Evolutionary conservation across 2,329 filamentous ascomycete genomes (phyloP), one percentile per base, ranked within the genome.

Genomic region (Talaromyces sp.): DNA sequence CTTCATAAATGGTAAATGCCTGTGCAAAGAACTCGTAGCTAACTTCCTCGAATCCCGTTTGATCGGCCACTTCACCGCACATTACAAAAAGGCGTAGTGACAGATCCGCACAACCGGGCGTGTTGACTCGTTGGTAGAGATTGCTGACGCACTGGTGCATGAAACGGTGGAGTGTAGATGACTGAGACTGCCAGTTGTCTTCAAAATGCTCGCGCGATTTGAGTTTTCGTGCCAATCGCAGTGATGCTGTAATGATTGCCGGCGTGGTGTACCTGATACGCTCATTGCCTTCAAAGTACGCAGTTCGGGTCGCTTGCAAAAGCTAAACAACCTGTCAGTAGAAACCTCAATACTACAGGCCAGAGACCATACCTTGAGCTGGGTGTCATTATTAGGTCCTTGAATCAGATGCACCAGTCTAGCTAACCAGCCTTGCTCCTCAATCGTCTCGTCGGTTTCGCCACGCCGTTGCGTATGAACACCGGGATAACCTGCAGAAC

Each of bases 21-120:
- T 99, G 94, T 0, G 94, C 94, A 68, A 97, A 97, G 79, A 95
- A 99, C 72, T 99, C 94, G 74, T 99, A 99, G 11, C 92, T 90
- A 48, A 96, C 91, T 77, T 99, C 94, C 73, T 99, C 93, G 67
- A 96, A 95, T 2, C 89, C 90, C 11, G 87, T 91, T 74, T 94
- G 88, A 68, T 97, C 92, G 11, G 94, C 92, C 32, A 95, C 89
- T 77, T 97, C 92, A 24, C 94, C 94, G 70, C 92, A 95, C 48
- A 90, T 87, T 67, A 94, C 88, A 73, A 97, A 99, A 17, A 97
- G 81, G 2, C 94, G 89, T 54, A 99, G 83, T 0, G 91, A 88
- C 21, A 99, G 84, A 72, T 99, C 94, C 0, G 93, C 91, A 12
- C 91, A 89, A 27, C 89, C 90, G 9, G 87, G 80, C 64, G 88